These are phyloP conservation scores for Aspergillus ochraceus DNA, from an alignment of 2,329 filamentous ascomycete species.

Conservation along the genomic window DNA sequence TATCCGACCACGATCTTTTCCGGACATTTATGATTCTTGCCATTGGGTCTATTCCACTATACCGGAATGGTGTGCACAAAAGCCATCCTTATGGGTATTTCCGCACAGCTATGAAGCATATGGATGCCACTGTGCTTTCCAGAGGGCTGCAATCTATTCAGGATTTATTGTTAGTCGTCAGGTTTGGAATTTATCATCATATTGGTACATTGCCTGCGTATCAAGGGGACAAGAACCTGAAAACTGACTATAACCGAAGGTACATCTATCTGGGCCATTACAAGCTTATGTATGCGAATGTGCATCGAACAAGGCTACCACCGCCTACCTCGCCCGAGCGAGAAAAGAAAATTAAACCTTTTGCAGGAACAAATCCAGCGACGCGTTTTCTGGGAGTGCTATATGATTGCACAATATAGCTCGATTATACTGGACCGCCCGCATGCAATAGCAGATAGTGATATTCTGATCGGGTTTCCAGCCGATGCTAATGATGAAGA, in stretches of 20 bases:
- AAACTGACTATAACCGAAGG: slow-evolving; percentile 1
- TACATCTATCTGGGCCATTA: slow-evolving; percentile 44
- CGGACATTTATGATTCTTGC: slow-evolving; percentile 41
- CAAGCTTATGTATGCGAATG: slow-evolving; percentile 41
- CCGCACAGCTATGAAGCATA: slow-evolving; percentile 36
- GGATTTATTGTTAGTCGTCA: slow-evolving; percentile 41
- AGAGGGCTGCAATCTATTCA: slow-evolving; percentile 39
- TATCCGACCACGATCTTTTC: slow-evolving; percentile 32
- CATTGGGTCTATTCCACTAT: slow-evolving; percentile 36
- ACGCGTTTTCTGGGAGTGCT: slow-evolving; percentile 49
- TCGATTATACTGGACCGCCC: slow-evolving; percentile 45
- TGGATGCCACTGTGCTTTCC: slow-evolving; percentile 32
- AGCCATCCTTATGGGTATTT: slow-evolving; percentile 46
- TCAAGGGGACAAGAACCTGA: too few species aligned
- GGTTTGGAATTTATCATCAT: slow-evolving; percentile 47
- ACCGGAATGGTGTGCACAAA: slow-evolving; percentile 29
- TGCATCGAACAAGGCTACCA: slow-evolving; percentile 44
- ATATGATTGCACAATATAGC: slow-evolving; percentile 48
- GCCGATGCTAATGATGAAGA: slow-evolving; percentile 36
- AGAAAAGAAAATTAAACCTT: slow-evolving; percentile 5
- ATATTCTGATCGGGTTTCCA: slow-evolving; percentile 41
- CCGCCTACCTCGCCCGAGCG: slow-evolving; percentile 1
- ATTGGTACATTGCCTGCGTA: slow-evolving; percentile 27
- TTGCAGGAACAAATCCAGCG: slow-evolving; percentile 40
- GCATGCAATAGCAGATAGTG: slow-evolving; percentile 43